Conservation (phyloP, 192 early-diverging fungal species). For the Entomortierella lignicola region DNA sequence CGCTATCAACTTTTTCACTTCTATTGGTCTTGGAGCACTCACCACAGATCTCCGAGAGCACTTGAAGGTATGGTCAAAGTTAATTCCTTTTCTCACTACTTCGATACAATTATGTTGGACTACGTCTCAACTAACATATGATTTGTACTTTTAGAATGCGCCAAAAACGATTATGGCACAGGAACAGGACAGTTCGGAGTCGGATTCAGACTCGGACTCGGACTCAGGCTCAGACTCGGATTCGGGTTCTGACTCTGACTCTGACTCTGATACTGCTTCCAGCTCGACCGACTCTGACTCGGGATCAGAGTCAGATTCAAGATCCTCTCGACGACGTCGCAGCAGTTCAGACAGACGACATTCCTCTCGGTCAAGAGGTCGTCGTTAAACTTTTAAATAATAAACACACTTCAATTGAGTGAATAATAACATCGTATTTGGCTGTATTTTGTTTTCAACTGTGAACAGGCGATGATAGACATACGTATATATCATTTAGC, state of each 20-base stretch:
- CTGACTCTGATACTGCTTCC: constrained; percentile 7
- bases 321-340: too few species aligned
- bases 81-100: background rate
- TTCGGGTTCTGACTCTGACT: constrained; percentile 43
- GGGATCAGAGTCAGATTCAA: too few species aligned
- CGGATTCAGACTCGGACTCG: constrained; percentile 53
- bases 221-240: constrained; percentile 50
- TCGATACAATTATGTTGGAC: too few species aligned
- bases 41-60: constrained; percentile 94
- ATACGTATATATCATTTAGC: too few species aligned
- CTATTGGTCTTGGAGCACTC: constrained; percentile 90
- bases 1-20: constrained; percentile 98
- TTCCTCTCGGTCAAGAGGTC: background rate
- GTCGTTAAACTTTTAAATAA: background rate
- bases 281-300: too few species aligned
- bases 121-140: too few species aligned
- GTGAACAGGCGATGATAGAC: too few species aligned
- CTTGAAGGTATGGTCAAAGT: constrained; percentile 63
- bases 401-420: too few species aligned
- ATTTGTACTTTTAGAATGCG: constrained; percentile 43
- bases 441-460: too few species aligned
- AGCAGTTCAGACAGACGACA: background rate
- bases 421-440: too few species aligned
- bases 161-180: constrained; percentile 78
- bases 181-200: constrained; percentile 57